These are phyloP conservation scores for Boletus barrowsii DNA, from an alignment of 768 basidiomycete species.

Conservation along the genomic window DNA sequence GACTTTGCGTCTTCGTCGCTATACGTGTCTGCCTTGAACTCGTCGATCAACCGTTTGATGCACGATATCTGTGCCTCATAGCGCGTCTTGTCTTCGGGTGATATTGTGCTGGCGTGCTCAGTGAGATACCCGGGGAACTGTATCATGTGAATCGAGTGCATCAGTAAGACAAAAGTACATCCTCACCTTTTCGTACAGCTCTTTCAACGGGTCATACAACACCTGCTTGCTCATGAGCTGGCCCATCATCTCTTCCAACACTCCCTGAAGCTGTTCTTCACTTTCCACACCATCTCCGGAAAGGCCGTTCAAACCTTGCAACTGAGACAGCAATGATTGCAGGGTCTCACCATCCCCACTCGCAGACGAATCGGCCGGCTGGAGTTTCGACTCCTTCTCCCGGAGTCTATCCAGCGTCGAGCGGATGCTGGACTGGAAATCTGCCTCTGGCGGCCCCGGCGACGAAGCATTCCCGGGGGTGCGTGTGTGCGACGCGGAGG, in stretches of 20 bases:
- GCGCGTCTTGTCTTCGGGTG: conserved; percentile 56
- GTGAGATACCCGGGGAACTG: conserved; percentile 74
- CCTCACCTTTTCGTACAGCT: conserved; percentile 43
- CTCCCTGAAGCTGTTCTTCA: conserved; percentile 55
- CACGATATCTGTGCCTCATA: conserved; percentile 60
- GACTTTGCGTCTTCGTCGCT: conserved; percentile 50
- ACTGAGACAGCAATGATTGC: conserved; percentile 49
- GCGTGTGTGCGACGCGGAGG: not conserved
- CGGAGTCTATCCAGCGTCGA: conserved; percentile 74
- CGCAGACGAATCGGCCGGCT: conserved; percentile 15
- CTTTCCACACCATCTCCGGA: conserved; percentile 36
- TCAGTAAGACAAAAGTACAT: not conserved
- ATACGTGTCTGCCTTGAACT: conserved; percentile 64
- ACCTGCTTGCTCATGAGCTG: conserved; percentile 32
- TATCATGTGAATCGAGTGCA: not conserved
- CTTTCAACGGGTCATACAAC: conserved; percentile 86
- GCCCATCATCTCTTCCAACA: conserved; percentile 65
- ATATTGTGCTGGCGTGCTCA: conserved; percentile 50
- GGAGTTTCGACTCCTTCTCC: conserved; percentile 52
- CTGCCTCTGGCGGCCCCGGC: conserved; percentile 22
- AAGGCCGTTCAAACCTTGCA: conserved; percentile 34
- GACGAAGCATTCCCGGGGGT: conserved; percentile 1
- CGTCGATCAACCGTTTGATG: conserved; percentile 55
- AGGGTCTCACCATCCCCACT: conserved; percentile 35
- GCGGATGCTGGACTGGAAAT: conserved; percentile 69